A percentile compares a stretch with the other conserved stretches of the same genome.
phyloP scores from a whole-genome alignment of 805 yeast genomes.

The Tetrapisispora arboricola region DNA sequence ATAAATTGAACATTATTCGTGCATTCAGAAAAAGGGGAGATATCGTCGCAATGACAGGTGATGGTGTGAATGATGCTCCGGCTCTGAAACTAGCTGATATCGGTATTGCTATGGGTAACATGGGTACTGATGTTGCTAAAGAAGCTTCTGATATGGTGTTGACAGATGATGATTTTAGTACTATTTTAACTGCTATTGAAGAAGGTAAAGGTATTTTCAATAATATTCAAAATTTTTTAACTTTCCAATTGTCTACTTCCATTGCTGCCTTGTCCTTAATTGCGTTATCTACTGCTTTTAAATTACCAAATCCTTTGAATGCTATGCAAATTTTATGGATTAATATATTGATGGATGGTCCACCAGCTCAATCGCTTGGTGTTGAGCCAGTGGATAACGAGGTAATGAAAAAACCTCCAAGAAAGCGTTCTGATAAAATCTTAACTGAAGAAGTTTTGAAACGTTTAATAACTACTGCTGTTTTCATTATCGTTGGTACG shows the following conservation, averaged over 20 bases:
- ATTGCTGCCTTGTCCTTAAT: constrained; percentile 89
- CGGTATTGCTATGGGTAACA: constrained; percentile 88
- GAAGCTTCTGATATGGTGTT: constrained; percentile 97
- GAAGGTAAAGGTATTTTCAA: constrained; percentile 97
- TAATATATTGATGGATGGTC: constrained; percentile 96
- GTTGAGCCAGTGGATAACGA: constrained; percentile 96
- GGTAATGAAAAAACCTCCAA: constrained; percentile 94
- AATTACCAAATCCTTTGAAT: constrained; percentile 86
- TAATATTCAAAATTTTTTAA: constrained; percentile 88
- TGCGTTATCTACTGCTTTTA: constrained; percentile 78
- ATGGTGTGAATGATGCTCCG: constrained; percentile 98
- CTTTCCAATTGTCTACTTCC: constrained; percentile 92
- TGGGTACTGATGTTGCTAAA: constrained; percentile 97
- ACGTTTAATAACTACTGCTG: constrained; percentile 68
- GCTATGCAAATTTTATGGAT: constrained; percentile 99
- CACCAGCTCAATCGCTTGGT: constrained; percentile 96
- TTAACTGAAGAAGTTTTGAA: constrained; percentile 58
- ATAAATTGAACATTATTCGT: constrained; percentile 78
- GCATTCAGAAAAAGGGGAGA: constrained; percentile 88
- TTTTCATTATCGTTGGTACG: constrained; percentile 74
- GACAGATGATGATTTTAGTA: constrained; percentile 93
- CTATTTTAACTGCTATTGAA: constrained; percentile 85
- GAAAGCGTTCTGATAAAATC: constrained; percentile 77
- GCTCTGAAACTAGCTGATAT: constrained; percentile 94
- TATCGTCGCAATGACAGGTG: constrained; percentile 98